Evolutionary conservation across 2,329 filamentous ascomycete species (phyloP), one percentile per base, ranked within the genome.

Genomic region (Epichloe amarillans): DNA sequence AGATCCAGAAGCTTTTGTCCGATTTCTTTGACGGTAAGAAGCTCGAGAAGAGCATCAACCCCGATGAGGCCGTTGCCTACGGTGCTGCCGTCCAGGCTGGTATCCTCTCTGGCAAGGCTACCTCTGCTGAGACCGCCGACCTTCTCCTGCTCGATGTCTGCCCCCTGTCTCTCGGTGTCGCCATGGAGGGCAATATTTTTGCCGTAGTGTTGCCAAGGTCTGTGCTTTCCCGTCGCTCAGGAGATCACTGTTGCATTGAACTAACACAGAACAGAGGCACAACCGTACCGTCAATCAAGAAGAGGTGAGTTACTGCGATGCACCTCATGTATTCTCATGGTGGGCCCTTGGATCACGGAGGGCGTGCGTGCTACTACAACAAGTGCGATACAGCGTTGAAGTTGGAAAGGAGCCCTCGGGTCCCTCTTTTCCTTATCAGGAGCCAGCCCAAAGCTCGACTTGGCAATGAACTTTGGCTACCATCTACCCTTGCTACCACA

Each of bases 1-100:
- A 84, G 71, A 95, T 98, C 72, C 93, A 98, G 84, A 97, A 97
- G 83, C 86, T 98, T 60, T 84, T 98, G 61, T 90, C 84, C 76
- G 93, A 98, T 74, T 96, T 90, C 82, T 98, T 98, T 77, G 87
- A 94, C 70, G 90, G 90, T 74, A 98, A 98, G 88, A 96, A 98
- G 86, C 88, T 96, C 61, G 91, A 97, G 83, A 97, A 96, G 81
- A 93, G 87, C 79, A 97, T 97, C 79, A 98, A 98, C 83, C 93
- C 93, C 64, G 93, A 98, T 69, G 93, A 98, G 80, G 93, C 93
- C 62, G 93, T 98, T 66, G 93, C 93, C 63, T 96, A 96, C 75
- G 93, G 93, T 83, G 93, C 93, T 59, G 93, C 93, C 63, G 91
- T 98, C 56, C 93, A 98, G 78, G 93, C 93, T 61, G 93, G 90